Evolutionary conservation across 2,329 filamentous ascomycete genomes (phyloP), one percentile per base, ranked within the genome.

Genomic region (Hymenoscyphus linearis): DNA sequence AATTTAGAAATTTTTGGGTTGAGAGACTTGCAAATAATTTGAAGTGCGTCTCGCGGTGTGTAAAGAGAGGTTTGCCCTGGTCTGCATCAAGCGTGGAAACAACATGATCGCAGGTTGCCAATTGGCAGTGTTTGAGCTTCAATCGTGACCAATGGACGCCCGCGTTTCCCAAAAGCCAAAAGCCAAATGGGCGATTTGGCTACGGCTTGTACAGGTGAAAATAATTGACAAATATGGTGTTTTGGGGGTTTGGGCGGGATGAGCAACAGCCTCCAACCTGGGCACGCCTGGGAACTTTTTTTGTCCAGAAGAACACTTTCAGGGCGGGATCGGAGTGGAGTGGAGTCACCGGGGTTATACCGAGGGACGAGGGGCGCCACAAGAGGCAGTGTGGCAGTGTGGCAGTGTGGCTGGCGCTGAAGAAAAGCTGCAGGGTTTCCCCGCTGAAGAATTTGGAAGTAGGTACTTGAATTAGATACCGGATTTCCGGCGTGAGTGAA

Each of bases 1-100:
- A n/a, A 65, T 58, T 64, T 35, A 36, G 2, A 13, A 6, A 9
- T 3, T 47, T 53, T 60, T 34, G n/a, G 13, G 40, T n/a, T 27
- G 25, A 18, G 12, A 26, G 55, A 62, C 70, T 60, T 60, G 70
- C 72, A 69, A 64, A 66, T 71, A 72, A 66, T 69, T 64, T 47
- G 70, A 67, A 57, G 67, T 62, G 62, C 65, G 69, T 60, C 63
- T 68, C 31, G 70, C 66, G n/a, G 64, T 69, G 25, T 66, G 65
- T 54, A 69, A 44, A 35, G 66, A 65, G 63, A 67, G 64, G 65
- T 64, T 68, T 26, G 68, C 71, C 65, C 68, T 61, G 9, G 22
- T 34, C 47, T 61, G 66, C 60, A 68, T 68, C 65, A 74, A 66
- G 65, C 68, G 68, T 61, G 70, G 68, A 57, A 60, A 34, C 40